These are phyloP conservation scores for Anisodus acutangulus DNA, from an alignment of 257 asterid genomes.

Conservation along the genomic window DNA sequence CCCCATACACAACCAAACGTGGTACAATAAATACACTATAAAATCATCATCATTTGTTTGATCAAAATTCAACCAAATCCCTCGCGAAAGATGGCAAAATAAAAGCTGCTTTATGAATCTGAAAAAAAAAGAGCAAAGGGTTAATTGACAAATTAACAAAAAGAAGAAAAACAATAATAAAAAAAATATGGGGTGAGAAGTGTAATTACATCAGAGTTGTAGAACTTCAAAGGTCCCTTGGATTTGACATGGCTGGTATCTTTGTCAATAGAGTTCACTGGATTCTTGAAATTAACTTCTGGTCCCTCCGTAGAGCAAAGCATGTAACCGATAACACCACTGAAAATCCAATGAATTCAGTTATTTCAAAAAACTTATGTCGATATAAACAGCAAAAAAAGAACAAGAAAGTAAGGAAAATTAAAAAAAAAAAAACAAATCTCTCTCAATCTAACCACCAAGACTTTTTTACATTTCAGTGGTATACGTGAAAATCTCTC, in stretches of 20 bases:
- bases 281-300: conserved; percentile 42
- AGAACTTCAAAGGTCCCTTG: conserved; percentile 42
- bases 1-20: not conserved
- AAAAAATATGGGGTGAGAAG: not conserved
- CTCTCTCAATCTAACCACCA: too few species aligned
- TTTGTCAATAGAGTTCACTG: conserved; percentile 43
- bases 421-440: too few species aligned
- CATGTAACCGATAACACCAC: conserved; percentile 51
- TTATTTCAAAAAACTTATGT: too few species aligned
- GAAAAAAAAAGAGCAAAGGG: not conserved
- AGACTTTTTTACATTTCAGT: too few species aligned
- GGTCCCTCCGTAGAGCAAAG: conserved; percentile 51
- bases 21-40: not conserved
- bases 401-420: too few species aligned
- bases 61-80: conserved; percentile 22
- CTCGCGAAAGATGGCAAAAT: conserved; percentile 24
- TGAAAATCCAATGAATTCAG: not conserved
- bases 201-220: conserved; percentile 42
- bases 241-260: conserved; percentile 31
- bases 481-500: too few species aligned
- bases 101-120: conserved; percentile 32
- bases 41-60: not conserved
- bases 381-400: too few species aligned
- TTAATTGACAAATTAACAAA: not conserved
- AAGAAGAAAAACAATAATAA: not conserved